Evolutionary conservation across 1,284 basidiomycete genomes (phyloP), one percentile per base, ranked within the genome.

Genomic region (Melampsora abietis-canadensis): DNA sequence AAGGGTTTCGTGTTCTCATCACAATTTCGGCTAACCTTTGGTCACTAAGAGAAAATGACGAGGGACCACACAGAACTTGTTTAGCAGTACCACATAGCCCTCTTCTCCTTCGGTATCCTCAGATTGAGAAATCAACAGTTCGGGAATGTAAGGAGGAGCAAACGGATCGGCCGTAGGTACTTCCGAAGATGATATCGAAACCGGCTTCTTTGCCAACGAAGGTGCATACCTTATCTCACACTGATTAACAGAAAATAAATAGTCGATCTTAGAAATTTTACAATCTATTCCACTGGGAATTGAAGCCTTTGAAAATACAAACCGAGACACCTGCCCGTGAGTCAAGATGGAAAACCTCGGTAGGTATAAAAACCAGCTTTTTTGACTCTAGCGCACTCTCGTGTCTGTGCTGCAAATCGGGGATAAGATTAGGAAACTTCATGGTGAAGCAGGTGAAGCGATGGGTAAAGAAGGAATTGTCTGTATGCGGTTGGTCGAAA

Each of bases 41-140:
- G 90, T 89, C 60, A 90, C 87, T 66, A 94, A 81, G 24, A 94
- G 84, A 79, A 94, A 91, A 81, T 95, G 92, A 65, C 88, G 84
- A 0, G 88, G 88, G 19, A 91, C 85, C 10, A 94, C 86, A n/a
- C 90, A 88, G 81, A 87, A 94, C 80, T 92, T 92, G 83, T 92
- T 92, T 78, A 92, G 82, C 84, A 94, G 81, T 37, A 90, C 85
- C 63, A 87, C 87, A 83, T 92, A 91, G 75, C 88, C 86, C 57
- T 85, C 84, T 46, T 85, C 86, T 60, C 85, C 85, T 60, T 87
- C 85, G 65, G 87, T 85, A 66, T 89, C 88, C 76, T 85, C 84
- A 63, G 93, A 79, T 77, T 90, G 88, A 0, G 91, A 91, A 2
- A 94, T 82, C 78, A 87, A 86, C 40, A 94, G 83, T 65, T 88